Evolutionary conservation across 129 eudicot genomes (phyloP).

Genomic region (Rutidosis leptorrhynchoides): DNA sequence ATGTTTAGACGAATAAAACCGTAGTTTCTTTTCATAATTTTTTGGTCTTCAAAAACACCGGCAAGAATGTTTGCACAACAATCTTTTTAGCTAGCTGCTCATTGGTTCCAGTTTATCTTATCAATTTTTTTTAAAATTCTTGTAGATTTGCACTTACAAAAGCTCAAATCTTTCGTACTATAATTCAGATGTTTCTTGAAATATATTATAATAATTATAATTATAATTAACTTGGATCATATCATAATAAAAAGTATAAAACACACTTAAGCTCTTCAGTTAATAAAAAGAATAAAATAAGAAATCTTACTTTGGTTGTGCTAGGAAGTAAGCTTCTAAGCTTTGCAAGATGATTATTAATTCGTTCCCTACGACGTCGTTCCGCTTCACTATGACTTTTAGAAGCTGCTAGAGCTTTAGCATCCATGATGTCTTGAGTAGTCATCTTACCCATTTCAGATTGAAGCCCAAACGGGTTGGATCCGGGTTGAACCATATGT

Average conservation of each 20-base stretch:
- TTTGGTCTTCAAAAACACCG: constrained; percentile 55
- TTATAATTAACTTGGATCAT: neutral
- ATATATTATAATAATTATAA: neutral
- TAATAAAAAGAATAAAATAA: too few species aligned
- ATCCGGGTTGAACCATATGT: constrained; percentile 58
- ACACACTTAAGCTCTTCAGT: neutral
- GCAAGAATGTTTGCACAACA: constrained; percentile 53
- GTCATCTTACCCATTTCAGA: constrained; percentile 73
- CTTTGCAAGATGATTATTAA: constrained; percentile 85
- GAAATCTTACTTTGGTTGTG: constrained; percentile 74
- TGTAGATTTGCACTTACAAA: constrained; percentile 18
- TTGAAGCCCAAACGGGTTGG: constrained; percentile 75
- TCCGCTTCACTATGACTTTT: constrained; percentile 98
- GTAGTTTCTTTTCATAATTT: constrained; percentile 31
- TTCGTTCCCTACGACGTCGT: constrained; percentile 85
- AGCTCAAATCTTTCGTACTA: constrained; percentile 22
- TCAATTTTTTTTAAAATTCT: constrained; percentile 40
- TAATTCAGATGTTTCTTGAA: neutral
- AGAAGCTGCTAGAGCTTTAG: constrained; percentile 94
- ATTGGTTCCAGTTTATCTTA: constrained; percentile 68
- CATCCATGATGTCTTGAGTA: constrained; percentile 97
- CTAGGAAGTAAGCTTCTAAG: constrained; percentile 80
- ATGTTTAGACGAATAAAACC: constrained; percentile 25
- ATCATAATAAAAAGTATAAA: too few species aligned
- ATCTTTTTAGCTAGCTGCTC: constrained; percentile 58